These are phyloP conservation scores for Scolecobasidium constrictum DNA, from an alignment of 2,329 filamentous ascomycete genomes.

Conservation along the genomic window DNA sequence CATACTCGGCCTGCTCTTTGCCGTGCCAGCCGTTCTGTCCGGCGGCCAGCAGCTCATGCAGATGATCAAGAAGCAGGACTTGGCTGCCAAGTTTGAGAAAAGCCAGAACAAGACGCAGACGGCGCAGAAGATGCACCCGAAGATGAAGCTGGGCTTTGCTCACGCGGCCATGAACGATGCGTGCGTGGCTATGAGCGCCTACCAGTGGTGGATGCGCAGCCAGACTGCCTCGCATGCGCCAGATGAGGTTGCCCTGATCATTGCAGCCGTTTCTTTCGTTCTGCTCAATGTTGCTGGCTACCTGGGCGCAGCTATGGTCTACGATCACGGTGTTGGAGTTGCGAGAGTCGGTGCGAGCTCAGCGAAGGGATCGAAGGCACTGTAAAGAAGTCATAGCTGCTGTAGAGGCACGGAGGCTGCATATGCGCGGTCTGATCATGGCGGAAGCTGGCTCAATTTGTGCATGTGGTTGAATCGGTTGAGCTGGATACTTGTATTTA, in stretches of 20 bases:
- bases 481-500: no score
- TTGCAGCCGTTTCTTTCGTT: slow-evolving; percentile 24
- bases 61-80: slow-evolving; percentile 31
- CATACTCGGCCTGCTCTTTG: slow-evolving; percentile 25
- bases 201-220: slow-evolving; percentile 33
- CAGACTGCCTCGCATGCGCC: slow-evolving; percentile 23
- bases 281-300: slow-evolving; percentile 29
- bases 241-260: slow-evolving; percentile 23
- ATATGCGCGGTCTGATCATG: no score
- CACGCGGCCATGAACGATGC: slow-evolving; percentile 34
- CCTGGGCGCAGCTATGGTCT: slow-evolving; percentile 33
- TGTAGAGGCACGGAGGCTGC: no score
- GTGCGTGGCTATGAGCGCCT: slow-evolving; percentile 25
- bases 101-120: slow-evolving; percentile 13
- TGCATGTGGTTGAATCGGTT: no score
- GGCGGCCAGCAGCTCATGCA: slow-evolving; percentile 28
- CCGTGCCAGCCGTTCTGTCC: slow-evolving; percentile 21
- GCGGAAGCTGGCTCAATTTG: no score
- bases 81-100: slow-evolving; percentile 19
- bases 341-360: slow-evolving; percentile 21
- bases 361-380: no score
- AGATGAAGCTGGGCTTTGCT: slow-evolving; percentile 29
- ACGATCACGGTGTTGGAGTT: slow-evolving; percentile 36
- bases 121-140: slow-evolving; percentile 25
- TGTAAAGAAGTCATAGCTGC: no score